A percentile compares a stretch with the other conserved stretches of the same genome.
These are phyloP conservation scores for Stemphylium vesicarium DNA, from an alignment of 2,329 filamentous ascomycete species.

Conservation along the genomic window DNA sequence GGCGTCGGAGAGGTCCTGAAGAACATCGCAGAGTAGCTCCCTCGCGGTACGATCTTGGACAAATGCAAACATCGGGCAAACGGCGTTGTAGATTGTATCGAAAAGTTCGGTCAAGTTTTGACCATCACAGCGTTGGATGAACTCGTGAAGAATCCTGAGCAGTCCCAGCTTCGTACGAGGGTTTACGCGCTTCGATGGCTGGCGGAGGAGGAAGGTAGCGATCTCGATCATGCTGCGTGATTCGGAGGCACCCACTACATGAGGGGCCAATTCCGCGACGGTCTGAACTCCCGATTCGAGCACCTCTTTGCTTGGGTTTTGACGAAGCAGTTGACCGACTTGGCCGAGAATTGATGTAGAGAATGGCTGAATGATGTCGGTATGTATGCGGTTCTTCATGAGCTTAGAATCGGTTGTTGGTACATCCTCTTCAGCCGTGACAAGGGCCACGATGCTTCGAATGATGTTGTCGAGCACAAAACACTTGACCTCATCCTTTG, in stretches of 20 bases:
- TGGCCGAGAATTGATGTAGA: slow-evolving; percentile 69
- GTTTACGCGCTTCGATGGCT: slow-evolving; percentile 82
- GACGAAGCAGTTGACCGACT: slow-evolving; percentile 61
- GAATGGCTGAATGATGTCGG: slow-evolving; percentile 65
- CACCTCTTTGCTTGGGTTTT: slow-evolving; percentile 71
- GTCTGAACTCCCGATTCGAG: slow-evolving; percentile 80
- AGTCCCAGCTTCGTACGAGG: slow-evolving; percentile 83
- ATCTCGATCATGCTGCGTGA: slow-evolving; percentile 80
- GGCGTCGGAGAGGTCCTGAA: slow-evolving; percentile 72
- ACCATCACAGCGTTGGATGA: slow-evolving; percentile 70
- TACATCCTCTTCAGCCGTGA: slow-evolving; percentile 12
- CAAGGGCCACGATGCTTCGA: slow-evolving; percentile 51
- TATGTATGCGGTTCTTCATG: slow-evolving; percentile 53
- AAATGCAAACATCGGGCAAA: slow-evolving; percentile 85
- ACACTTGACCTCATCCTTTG: slow-evolving; percentile 84
- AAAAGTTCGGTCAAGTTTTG: slow-evolving; percentile 65
- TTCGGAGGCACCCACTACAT: slow-evolving; percentile 56
- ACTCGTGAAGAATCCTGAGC: slow-evolving; percentile 79
- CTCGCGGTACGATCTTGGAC: slow-evolving; percentile 84
- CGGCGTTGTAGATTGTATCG: slow-evolving; percentile 71
- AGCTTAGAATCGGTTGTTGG: slow-evolving; percentile 58
- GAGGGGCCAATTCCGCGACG: slow-evolving; percentile 71
- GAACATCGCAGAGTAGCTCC: slow-evolving; percentile 73
- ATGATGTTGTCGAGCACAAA: slow-evolving; percentile 79
- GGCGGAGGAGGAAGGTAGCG: slow-evolving; percentile 79